Percentiles rank a stretch among this genome's conserved stretches.
Conservation (phyloP, 306 rosid genomes). For the Dalbergia cochinchinensis region DNA sequence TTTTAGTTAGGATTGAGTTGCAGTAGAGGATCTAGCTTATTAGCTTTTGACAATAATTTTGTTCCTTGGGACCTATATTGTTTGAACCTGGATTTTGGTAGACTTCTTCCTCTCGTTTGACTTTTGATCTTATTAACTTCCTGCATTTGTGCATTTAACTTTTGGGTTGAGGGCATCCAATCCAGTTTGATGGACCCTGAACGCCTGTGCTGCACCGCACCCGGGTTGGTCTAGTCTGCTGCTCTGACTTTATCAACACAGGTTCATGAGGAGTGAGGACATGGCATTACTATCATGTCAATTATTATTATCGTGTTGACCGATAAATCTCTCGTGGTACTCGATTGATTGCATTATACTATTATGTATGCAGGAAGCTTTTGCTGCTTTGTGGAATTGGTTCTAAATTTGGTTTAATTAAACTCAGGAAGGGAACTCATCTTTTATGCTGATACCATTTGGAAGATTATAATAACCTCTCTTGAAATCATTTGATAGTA, state of each 20-base stretch:
- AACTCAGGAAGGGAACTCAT: too few species aligned
- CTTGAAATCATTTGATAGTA: too few species aligned
- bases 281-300: not conserved
- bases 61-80: conserved; percentile 20
- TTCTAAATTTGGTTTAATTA: not conserved
- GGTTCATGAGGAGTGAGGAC: too few species aligned
- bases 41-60: conserved; percentile 32
- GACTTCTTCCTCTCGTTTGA: not conserved
- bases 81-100: conserved; percentile 21
- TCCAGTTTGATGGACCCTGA: not conserved
- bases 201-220: not conserved
- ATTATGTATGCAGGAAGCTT: conserved; percentile 8
- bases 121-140: not conserved
- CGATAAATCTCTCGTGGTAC: not conserved
- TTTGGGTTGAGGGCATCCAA: not conserved
- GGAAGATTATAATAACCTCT: too few species aligned
- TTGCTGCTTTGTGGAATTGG: conserved; percentile 1
- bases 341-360: not conserved
- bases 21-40: conserved; percentile 27
- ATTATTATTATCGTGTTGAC: not conserved
- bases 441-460: too few species aligned
- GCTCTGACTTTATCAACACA: too few species aligned
- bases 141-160: not conserved
- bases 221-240: too few species aligned
- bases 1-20: conserved; percentile 40